Evolutionary conservation across 192 early-diverging fungal species (phyloP).

Genomic region (Coemansia sp.): DNA sequence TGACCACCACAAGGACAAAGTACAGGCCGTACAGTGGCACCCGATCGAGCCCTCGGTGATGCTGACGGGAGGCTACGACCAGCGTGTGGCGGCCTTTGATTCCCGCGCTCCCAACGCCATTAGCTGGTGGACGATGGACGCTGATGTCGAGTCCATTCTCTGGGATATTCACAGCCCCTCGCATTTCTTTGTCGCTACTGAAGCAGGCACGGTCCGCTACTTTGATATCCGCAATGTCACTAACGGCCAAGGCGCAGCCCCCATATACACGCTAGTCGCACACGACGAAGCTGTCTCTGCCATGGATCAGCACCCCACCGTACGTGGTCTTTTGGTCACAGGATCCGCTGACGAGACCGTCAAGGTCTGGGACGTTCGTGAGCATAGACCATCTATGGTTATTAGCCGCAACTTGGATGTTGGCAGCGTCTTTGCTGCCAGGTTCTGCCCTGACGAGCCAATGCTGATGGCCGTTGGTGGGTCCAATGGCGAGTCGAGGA

Average conservation of each 20-base stretch:
- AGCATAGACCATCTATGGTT: constrained; percentile 80
- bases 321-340: constrained; percentile 89
- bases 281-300: constrained; percentile 90
- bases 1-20: constrained; percentile 86
- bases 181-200: constrained; percentile 82
- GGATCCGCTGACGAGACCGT: constrained; percentile 88
- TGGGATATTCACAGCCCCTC: constrained; percentile 91
- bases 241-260: constrained; percentile 35
- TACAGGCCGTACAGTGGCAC: constrained; percentile 94
- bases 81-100: constrained; percentile 85
- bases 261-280: constrained; percentile 90
- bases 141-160: constrained; percentile 90
- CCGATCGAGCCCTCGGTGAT: constrained; percentile 84
- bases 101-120: constrained; percentile 81
- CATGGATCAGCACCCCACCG: constrained; percentile 79
- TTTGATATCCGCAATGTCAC: constrained; percentile 75
- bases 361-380: constrained; percentile 90
- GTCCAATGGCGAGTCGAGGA: constrained; percentile 83
- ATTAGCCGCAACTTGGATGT: constrained; percentile 84
- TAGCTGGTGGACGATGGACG: constrained; percentile 68
- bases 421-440: constrained; percentile 82
- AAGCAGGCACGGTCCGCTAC: constrained; percentile 90
- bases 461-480: constrained; percentile 88
- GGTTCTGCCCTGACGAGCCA: constrained; percentile 93
- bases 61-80: constrained; percentile 92